Conservation (phyloP, 78 protist species). For the Chrysochromulina parva region DNA sequence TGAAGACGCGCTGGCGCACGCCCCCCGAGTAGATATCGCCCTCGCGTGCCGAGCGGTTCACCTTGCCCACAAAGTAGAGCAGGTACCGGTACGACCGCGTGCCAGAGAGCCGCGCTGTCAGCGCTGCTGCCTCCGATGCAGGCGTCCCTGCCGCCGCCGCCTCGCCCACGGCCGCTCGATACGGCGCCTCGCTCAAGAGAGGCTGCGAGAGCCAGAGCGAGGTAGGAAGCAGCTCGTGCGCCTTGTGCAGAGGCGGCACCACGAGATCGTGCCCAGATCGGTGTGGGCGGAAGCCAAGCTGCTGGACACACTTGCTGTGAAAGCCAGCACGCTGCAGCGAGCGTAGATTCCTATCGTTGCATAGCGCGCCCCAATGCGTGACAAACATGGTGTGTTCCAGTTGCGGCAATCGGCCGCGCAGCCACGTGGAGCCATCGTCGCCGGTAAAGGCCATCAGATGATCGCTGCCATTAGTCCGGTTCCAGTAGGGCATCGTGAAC, state of each 20-base stretch:
- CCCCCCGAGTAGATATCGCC: neutral
- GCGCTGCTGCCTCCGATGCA: too few species aligned
- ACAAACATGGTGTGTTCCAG: neutral
- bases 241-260: neutral
- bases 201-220: neutral
- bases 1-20: constrained; percentile 4
- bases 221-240: neutral
- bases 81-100: neutral
- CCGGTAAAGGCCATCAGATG: neutral
- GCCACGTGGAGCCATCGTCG: neutral
- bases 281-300: neutral
- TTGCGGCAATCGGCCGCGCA: neutral
- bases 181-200: neutral
- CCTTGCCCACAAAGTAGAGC: constrained; percentile 1
- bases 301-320: neutral
- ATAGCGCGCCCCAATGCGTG: neutral
- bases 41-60: neutral
- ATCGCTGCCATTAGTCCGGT: neutral
- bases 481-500: neutral
- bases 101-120: neutral
- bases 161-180: too few species aligned
- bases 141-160: too few species aligned
- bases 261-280: neutral
- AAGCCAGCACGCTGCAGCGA: too few species aligned
- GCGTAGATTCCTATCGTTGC: too few species aligned